These are phyloP conservation scores for Arthrobotrys sinensis DNA, from an alignment of 2,329 filamentous ascomycete genomes.

Conservation along the genomic window DNA sequence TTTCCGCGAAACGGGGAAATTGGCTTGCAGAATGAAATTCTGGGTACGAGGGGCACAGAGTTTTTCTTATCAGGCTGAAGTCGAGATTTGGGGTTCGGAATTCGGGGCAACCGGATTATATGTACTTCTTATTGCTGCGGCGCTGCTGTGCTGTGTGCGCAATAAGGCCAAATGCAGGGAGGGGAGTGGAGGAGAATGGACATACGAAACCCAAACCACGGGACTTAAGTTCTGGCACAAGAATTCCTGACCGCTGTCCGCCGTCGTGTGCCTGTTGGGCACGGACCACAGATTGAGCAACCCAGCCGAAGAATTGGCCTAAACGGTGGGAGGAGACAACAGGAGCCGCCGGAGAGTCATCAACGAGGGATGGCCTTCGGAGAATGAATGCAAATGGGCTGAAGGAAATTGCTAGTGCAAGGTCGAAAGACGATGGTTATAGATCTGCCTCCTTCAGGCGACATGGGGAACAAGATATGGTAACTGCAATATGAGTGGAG, in stretches of 20 bases:
- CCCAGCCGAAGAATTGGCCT: conserved; percentile 33
- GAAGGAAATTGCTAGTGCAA: conserved; percentile 29
- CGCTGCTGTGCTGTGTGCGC: conserved; percentile 19
- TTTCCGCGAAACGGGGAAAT: conserved; percentile 47
- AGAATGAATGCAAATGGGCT: conserved; percentile 9
- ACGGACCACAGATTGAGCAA: conserved; percentile 32
- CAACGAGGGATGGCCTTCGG: conserved; percentile 19
- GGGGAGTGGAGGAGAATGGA: conserved; percentile 18
- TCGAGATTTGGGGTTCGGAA: conserved; percentile 34
- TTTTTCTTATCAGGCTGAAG: conserved; percentile 56
- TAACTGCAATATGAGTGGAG: conserved; percentile 37
- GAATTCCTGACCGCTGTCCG: conserved; percentile 37
- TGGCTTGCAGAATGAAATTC: conserved; percentile 10
- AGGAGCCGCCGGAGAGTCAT: conserved; percentile 14
- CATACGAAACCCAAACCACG: conserved; percentile 33
- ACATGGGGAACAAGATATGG: conserved; percentile 26
- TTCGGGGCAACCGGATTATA: conserved; percentile 36
- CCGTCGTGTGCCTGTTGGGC: conserved; percentile 33
- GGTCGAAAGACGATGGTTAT: conserved; percentile 38
- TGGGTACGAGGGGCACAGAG: background rate
- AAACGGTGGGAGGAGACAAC: conserved; percentile 28
- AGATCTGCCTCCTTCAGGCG: conserved; percentile 37
- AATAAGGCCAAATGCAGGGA: conserved; percentile 43
- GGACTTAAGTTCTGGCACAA: conserved; percentile 6
- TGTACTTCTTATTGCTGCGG: conserved; percentile 2